Conservation (phyloP, 371 early-diverging fungal species). For the Mortierella sp. region DNA sequence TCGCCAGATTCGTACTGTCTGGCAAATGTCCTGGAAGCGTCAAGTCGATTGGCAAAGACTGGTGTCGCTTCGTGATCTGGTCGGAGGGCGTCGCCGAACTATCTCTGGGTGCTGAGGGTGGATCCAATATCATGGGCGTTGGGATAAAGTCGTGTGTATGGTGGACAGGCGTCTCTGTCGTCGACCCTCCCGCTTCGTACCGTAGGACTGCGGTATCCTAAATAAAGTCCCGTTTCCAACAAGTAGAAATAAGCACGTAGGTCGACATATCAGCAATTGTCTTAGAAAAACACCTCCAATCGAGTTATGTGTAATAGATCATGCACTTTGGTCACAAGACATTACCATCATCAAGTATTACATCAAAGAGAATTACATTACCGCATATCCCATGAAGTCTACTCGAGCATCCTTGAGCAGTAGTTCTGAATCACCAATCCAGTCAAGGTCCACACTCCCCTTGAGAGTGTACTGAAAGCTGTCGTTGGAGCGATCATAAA, state of each 20-base stretch:
- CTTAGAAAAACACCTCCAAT: not conserved
- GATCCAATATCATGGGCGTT: slow-evolving; percentile 35
- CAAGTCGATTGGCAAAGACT: slow-evolving; percentile 44
- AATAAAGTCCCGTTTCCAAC: not conserved
- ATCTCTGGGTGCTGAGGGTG: not conserved
- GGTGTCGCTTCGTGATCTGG: slow-evolving; percentile 14
- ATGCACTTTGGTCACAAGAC: not conserved
- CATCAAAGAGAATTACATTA: slow-evolving; percentile 17
- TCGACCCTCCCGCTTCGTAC: slow-evolving; percentile 29
- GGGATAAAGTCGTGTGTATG: slow-evolving; percentile 52
- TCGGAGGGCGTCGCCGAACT: not conserved
- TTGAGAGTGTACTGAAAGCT: slow-evolving; percentile 53
- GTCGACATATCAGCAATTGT: not conserved
- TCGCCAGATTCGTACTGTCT: slow-evolving; percentile 27
- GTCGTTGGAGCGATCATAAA: slow-evolving; percentile 54
- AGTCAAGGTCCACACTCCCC: slow-evolving; percentile 43
- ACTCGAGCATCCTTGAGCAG: slow-evolving; percentile 50
- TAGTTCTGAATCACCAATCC: slow-evolving; percentile 32
- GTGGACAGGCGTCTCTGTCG: slow-evolving; percentile 51
- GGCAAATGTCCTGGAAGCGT: slow-evolving; percentile 51
- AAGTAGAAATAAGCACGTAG: not conserved
- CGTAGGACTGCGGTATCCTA: slow-evolving; percentile 55
- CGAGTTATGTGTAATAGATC: not conserved
- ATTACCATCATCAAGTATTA: not conserved
- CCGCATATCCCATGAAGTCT: slow-evolving; percentile 57